These are phyloP conservation scores for Debaryomyces psychrophilus DNA, from an alignment of 1,139 yeast species.

Conservation along the genomic window DNA sequence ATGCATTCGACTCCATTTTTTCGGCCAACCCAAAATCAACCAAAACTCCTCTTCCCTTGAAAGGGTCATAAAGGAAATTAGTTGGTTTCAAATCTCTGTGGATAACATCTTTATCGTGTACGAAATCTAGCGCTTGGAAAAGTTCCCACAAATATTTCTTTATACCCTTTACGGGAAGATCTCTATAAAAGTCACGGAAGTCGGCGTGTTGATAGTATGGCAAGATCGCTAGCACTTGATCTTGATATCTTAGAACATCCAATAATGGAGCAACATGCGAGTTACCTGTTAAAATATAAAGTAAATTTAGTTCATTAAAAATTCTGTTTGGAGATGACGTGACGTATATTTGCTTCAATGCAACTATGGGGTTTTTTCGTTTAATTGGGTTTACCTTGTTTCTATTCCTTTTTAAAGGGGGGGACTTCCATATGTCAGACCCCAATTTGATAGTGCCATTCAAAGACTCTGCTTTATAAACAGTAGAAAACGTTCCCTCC, in stretches of 20 bases:
- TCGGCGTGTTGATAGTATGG: conserved; percentile 93
- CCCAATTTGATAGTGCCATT: conserved; percentile 44
- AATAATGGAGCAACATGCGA: conserved; percentile 83
- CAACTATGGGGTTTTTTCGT: conserved; percentile 65
- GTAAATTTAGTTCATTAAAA: conserved; percentile 77
- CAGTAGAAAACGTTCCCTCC: conserved; percentile 92
- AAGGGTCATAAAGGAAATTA: conserved; percentile 80
- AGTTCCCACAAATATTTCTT: conserved; percentile 80
- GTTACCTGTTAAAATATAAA: conserved; percentile 69
- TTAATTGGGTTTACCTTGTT: conserved; percentile 13
- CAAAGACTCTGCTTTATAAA: conserved; percentile 83
- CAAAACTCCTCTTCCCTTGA: conserved; percentile 74
- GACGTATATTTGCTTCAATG: conserved; percentile 89
- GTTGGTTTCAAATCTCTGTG: conserved; percentile 93
- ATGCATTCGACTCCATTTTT: conserved; percentile 22
- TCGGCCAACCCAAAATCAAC: conserved; percentile 96
- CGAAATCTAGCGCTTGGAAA: conserved; percentile 72
- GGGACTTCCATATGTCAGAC: conserved; percentile 50
- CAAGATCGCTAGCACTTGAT: conserved; percentile 88
- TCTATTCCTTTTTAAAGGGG: conserved; percentile 39
- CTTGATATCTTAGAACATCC: conserved; percentile 84
- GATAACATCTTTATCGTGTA: conserved; percentile 74
- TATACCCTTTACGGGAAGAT: conserved; percentile 76
- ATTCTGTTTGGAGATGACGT: conserved; percentile 94
- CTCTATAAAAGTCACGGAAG: conserved; percentile 83